Evolutionary conservation across 345 rosid species (phyloP), one percentile per base, ranked within the genome.

Genomic region (Eucalyptus paniculata): DNA sequence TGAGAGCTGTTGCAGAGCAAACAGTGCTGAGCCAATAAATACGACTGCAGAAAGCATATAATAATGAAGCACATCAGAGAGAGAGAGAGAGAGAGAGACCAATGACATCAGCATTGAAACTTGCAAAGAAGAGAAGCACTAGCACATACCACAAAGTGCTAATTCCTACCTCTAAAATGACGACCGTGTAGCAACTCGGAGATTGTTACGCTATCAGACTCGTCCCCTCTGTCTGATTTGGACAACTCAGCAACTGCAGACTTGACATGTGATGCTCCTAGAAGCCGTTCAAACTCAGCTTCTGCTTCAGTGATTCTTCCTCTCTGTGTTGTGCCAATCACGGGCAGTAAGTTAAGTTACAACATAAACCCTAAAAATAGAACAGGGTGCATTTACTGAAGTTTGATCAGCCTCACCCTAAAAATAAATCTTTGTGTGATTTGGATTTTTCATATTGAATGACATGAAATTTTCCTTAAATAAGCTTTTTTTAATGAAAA

Each of bases 1-100:
- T 92, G 99, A 98, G 92, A 98, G 99, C 96, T 98, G 99, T 98
- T 98, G 99, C 94, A 97, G 96, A 95, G 99, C 99, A 96, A 98
- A 97, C 93, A 98, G 99, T 95, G 98, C 94, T 94, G 99, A 96
- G 90, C 99, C 99, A 96, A 98, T 97, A 95, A 96, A 98, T 95
- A 98, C 97, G 94, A 97, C 98, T 98, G 99, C 99, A 98, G 97
- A 96, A 97, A 94, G 93, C 96, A 94, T 92, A 90, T 87, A 92
- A 95, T 94, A 96, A 96, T 95, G 95, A 93, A 92, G 93, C 95
- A 94, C 92, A 93, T 89, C 91, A 65, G 86, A 72, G 87, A 88
- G 88, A 86, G 65, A 45, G 42, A 86, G 47, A 45, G 32, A 86
- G 87, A n/a, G 50, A 90, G 49, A 86, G 89, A 50, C 69, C 53